Percentiles rank a stretch among this genome's conserved stretches.
Conservation (phyloP, 805 yeast genomes). For the Ogataea nakhonphanomensis region DNA sequence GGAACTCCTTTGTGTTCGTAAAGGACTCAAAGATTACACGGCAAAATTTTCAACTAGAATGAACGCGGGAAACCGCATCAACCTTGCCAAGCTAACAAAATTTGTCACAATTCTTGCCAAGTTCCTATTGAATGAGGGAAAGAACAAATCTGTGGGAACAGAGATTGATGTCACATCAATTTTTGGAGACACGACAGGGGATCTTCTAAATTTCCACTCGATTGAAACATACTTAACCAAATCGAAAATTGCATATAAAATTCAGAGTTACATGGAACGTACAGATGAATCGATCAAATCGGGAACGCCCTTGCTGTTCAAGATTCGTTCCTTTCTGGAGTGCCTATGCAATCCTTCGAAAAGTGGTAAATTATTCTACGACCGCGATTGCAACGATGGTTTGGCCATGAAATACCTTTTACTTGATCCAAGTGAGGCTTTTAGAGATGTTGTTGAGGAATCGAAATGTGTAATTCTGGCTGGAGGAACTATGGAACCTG, state of each 20-base stretch:
- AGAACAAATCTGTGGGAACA: conserved; percentile 46
- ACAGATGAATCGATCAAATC: conserved; percentile 4
- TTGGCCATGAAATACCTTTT: conserved; percentile 61
- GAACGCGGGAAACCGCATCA: conserved; percentile 68
- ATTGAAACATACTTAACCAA: conserved; percentile 59
- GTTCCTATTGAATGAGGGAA: conserved; percentile 39
- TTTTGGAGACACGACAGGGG: conserved; percentile 59
- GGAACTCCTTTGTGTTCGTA: conserved; percentile 45
- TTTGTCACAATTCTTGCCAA: conserved; percentile 48
- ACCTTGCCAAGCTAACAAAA: conserved; percentile 59
- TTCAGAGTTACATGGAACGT: conserved; percentile 55
- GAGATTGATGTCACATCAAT: conserved; percentile 51
- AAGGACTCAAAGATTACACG: conserved; percentile 53
- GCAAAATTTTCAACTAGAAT: conserved; percentile 59
- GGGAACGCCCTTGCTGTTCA: conserved; percentile 56
- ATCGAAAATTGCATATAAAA: conserved; percentile 79
- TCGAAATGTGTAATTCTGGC: conserved; percentile 73
- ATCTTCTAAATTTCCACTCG: conserved; percentile 64
- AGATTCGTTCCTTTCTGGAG: conserved; percentile 59
- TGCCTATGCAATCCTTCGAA: conserved; percentile 68
- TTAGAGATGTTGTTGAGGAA: conserved; percentile 60
- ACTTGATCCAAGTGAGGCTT: conserved; percentile 73
- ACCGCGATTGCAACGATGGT: conserved; percentile 32
- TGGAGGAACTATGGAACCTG: conserved; percentile 96
- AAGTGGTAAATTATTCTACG: conserved; percentile 77